These are phyloP conservation scores for Mitragyna speciosa DNA, from an alignment of 257 asterid species.

Conservation along the genomic window DNA sequence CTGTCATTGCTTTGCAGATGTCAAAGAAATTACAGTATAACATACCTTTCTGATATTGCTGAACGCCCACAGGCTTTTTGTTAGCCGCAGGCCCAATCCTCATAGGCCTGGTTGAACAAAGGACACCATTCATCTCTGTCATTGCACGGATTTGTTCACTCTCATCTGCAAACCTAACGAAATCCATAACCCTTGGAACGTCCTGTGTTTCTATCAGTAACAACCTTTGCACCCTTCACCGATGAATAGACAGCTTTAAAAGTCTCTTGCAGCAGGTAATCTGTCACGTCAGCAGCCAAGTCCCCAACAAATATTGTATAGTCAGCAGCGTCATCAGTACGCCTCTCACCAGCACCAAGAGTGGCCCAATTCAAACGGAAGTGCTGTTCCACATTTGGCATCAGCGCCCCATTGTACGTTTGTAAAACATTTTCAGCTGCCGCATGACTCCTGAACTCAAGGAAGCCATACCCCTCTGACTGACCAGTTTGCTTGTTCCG, in stretches of 20 bases:
- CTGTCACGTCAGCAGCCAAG: slow-evolving; percentile 85
- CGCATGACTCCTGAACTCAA: slow-evolving; percentile 70
- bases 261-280: slow-evolving; percentile 64
- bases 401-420: slow-evolving; percentile 57
- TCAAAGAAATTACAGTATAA: slow-evolving; percentile 3
- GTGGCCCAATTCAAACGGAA: slow-evolving; percentile 84
- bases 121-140: slow-evolving; percentile 82
- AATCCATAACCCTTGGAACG: slow-evolving; percentile 92
- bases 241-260: slow-evolving; percentile 61
- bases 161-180: slow-evolving; percentile 80
- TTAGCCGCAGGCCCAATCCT: slow-evolving; percentile 87
- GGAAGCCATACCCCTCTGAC: slow-evolving; percentile 86
- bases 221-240: slow-evolving; percentile 84
- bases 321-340: slow-evolving; percentile 71
- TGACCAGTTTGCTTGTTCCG: slow-evolving; percentile 71
- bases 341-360: slow-evolving; percentile 77
- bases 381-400: slow-evolving; percentile 66
- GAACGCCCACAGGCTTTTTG: slow-evolving; percentile 56
- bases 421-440: slow-evolving; percentile 65
- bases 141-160: slow-evolving; percentile 76
- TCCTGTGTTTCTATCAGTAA: slow-evolving; percentile 72
- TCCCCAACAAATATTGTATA: slow-evolving; percentile 83
- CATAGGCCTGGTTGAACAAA: slow-evolving; percentile 84
- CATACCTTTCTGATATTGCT: slow-evolving; percentile 54
- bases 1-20: slow-evolving; percentile 4